A percentile compares a stretch with the other conserved stretches of the same genome.
Evolutionary conservation across 2,329 filamentous ascomycete genomes (phyloP).

Genomic region (Verticillium klebahnii): DNA sequence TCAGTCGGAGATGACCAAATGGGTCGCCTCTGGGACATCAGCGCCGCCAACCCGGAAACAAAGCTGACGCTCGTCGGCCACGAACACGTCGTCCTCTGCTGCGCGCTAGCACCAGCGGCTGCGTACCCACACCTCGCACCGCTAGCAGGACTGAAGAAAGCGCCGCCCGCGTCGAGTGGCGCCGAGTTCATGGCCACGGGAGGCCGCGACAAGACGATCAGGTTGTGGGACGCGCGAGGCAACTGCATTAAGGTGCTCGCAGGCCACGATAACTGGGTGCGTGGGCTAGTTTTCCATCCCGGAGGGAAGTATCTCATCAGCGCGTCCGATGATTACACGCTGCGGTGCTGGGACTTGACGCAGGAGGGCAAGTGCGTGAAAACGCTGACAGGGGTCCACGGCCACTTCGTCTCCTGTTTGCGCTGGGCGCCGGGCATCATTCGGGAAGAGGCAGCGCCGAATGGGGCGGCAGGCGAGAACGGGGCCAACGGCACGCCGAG

Average conservation of each 20-base stretch:
- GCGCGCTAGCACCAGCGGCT: slow-evolving; percentile 75
- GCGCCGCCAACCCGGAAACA: slow-evolving; percentile 60
- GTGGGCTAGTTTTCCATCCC: slow-evolving; percentile 81
- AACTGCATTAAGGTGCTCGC: slow-evolving; percentile 77
- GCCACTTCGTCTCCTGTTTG: slow-evolving; percentile 80
- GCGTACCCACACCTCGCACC: slow-evolving; percentile 73
- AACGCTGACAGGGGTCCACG: slow-evolving; percentile 70
- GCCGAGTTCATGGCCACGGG: slow-evolving; percentile 90
- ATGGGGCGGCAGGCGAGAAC: slow-evolving; percentile 27
- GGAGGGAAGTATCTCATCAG: slow-evolving; percentile 87
- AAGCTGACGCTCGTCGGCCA: slow-evolving; percentile 81
- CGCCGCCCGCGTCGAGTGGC: slow-evolving; percentile 66
- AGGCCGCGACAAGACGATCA: slow-evolving; percentile 84
- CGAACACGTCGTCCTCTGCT: slow-evolving; percentile 82
- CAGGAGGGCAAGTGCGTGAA: slow-evolving; percentile 92
- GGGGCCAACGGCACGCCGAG: slow-evolving; percentile 34
- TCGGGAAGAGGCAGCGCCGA: slow-evolving; percentile 48
- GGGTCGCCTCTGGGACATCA: slow-evolving; percentile 79
- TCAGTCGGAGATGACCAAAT: slow-evolving; percentile 82
- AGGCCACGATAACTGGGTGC: slow-evolving; percentile 94
- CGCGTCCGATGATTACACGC: slow-evolving; percentile 83
- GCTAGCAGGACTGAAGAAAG: slow-evolving; percentile 77
- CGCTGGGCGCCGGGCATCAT: slow-evolving; percentile 78
- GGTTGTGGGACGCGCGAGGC: slow-evolving; percentile 81
- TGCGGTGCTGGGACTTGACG: slow-evolving; percentile 88